Evolutionary conservation across 257 asterid species (phyloP), one percentile per base, ranked within the genome.

Genomic region (Vinca minor): DNA sequence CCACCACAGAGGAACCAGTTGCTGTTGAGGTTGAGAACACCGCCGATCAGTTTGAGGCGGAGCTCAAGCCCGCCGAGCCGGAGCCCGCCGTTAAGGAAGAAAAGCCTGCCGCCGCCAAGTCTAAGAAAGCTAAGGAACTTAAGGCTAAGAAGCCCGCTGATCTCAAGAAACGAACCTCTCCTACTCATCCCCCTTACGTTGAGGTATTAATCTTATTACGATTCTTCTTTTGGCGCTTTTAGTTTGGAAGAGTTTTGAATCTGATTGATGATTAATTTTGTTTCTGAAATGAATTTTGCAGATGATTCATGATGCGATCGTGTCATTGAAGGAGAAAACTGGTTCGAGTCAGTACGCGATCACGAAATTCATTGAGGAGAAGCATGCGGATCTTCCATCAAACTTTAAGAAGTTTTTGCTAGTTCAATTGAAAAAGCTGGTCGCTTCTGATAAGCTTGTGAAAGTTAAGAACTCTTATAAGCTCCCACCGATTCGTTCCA

Each of bases 331-430:
- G 78, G 97, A 90, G 29, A 74, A 66, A 59, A 80, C 89, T 1
- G 95, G 96, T 45, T 90, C 97, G 62, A 90, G 97, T 36, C 97
- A 82, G 62, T 72, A 79, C 52, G 97, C 97, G 31, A 85, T 90
- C 18, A 41, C 76, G 63, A 90, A 87, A 73, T 87, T 82, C 73
- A 75, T 81, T 5, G 97, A 87, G 34, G 92, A 85, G 2, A 87
- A 87, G 74, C 88, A 90, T 65, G 85, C 83, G 73, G 74, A 44
- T 62, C 81, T 90, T 39, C 95, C 96, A 6, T 25, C 84, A 9
- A 90, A 87, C 76, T 89, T 89, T 69, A 84, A 62, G 66, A 90
- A 85, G 78, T 63, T 85, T 7, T 66, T 90, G 66, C 80, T 85
- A 1, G 60, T 71, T 57, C 96, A 90, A 29, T 68, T 87, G 86